Evolutionary conservation across 2,329 filamentous ascomycete genomes (phyloP).

Genomic region (Pyrenophora tritici-repentis): DNA sequence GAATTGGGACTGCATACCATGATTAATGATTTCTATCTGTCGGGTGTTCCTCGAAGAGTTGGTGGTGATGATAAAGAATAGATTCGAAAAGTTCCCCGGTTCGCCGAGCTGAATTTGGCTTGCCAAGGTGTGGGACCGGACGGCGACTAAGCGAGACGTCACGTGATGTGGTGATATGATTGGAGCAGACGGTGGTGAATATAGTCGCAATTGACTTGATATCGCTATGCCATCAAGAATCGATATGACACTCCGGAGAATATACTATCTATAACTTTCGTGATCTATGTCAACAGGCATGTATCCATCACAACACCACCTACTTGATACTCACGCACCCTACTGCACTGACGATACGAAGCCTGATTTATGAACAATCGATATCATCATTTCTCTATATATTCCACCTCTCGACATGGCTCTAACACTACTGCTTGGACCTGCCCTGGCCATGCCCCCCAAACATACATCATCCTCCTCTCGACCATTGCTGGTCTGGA

Average conservation of each 20-base stretch:
- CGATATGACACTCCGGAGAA: too few species aligned
- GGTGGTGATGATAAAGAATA: slow-evolving; percentile 26
- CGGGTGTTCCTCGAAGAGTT: slow-evolving; percentile 53
- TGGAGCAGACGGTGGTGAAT: too few species aligned
- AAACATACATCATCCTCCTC: slow-evolving; percentile 13
- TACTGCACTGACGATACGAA: not conserved
- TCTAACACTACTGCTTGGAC: slow-evolving; percentile 19
- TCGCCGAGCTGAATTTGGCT: slow-evolving; percentile 21
- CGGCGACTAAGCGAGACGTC: slow-evolving; percentile 1
- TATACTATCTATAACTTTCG: too few species aligned
- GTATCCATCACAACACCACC: too few species aligned
- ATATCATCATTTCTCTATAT: slow-evolving; percentile 22
- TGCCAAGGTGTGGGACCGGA: slow-evolving; percentile 10
- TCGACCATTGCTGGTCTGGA: slow-evolving; percentile 17
- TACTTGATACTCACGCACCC: too few species aligned
- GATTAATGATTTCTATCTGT: slow-evolving; percentile 47
- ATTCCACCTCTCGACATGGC: slow-evolving; percentile 18
- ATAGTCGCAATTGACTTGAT: too few species aligned
- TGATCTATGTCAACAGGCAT: too few species aligned
- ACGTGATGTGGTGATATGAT: not conserved
- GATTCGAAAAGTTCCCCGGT: slow-evolving; percentile 23
- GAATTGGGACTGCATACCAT: slow-evolving; percentile 41
- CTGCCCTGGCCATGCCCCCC: slow-evolving; percentile 23
- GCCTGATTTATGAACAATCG: slow-evolving; percentile 6
- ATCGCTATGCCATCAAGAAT: too few species aligned